Conservation (phyloP, 108 stramenopile genomes). For the Pseudonitzschia delicatissima region DNA sequence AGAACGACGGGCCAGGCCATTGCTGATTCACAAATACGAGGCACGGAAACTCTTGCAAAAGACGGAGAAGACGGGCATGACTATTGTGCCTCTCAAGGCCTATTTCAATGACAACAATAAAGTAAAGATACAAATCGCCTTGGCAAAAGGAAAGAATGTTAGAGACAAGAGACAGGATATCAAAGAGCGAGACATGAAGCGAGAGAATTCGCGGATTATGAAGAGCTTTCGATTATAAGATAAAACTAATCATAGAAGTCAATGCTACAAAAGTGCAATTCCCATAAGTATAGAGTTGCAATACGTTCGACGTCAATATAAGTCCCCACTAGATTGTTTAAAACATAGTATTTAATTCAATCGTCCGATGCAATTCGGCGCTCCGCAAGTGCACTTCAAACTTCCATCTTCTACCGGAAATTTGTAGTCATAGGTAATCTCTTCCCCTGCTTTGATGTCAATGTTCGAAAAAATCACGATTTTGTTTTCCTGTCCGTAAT, state of each 20-base stretch:
- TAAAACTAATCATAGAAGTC: neutral
- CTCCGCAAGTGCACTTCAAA: slow-evolving; percentile 68
- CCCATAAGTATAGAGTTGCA: too few species aligned
- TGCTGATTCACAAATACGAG: slow-evolving; percentile 62
- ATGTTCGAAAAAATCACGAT: slow-evolving; percentile 87
- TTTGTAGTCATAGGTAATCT: slow-evolving; percentile 95
- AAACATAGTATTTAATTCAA: slow-evolving; percentile 45
- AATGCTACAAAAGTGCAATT: neutral
- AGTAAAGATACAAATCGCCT: slow-evolving; percentile 79
- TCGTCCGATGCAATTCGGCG: slow-evolving; percentile 72
- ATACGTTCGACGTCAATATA: neutral
- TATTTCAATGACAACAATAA: slow-evolving; percentile 84
- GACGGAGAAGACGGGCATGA: slow-evolving; percentile 52
- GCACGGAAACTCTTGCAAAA: slow-evolving; percentile 50
- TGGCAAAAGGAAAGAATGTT: slow-evolving; percentile 80
- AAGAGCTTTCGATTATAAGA: slow-evolving; percentile 57
- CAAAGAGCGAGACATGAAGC: slow-evolving; percentile 69
- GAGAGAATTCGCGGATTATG: slow-evolving; percentile 70
- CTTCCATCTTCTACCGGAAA: slow-evolving; percentile 83
- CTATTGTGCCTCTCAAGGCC: slow-evolving; percentile 76
- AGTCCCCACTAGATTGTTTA: neutral
- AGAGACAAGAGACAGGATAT: slow-evolving; percentile 82
- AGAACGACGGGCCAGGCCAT: slow-evolving; percentile 52
- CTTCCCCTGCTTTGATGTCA: slow-evolving; percentile 82
- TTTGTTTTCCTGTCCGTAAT: slow-evolving; percentile 55